phyloP scores from a whole-genome alignment of 495 filamentous ascomycete species.

The Annulohypoxylon stygium region DNA sequence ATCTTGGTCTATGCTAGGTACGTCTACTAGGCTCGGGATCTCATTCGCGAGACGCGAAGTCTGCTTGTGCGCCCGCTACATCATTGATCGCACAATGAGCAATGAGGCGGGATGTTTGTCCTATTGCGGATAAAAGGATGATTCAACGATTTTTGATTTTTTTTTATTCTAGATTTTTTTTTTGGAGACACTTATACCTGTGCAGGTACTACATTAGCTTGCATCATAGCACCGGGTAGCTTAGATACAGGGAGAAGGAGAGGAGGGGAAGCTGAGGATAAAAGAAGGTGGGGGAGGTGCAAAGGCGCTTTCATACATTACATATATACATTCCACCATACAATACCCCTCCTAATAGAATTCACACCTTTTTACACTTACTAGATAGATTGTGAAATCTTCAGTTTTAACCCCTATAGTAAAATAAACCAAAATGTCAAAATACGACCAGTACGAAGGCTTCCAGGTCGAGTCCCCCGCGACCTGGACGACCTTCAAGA shows the following conservation, averaged over 20 bases:
- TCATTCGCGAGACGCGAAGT: slow-evolving; percentile 23
- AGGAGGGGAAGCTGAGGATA: neutral
- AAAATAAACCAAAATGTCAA: slow-evolving; percentile 43
- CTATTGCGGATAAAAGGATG: slow-evolving; percentile 38
- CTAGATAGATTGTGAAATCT: neutral
- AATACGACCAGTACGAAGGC: slow-evolving; percentile 57
- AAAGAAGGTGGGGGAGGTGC: slow-evolving; percentile 11
- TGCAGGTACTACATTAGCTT: neutral
- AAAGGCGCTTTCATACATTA: slow-evolving; percentile 11
- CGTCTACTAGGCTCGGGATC: slow-evolving; percentile 21
- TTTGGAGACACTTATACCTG: neutral
- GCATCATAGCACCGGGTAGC: no score
- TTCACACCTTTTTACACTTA: slow-evolving; percentile 11
- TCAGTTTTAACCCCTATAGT: neutral
- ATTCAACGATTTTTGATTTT: slow-evolving; percentile 4
- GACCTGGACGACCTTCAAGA: slow-evolving; percentile 66
- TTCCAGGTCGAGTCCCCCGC: slow-evolving; percentile 67
- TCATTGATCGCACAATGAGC: neutral
- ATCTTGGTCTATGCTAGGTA: neutral
- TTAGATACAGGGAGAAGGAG: neutral
- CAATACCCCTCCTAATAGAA: slow-evolving; percentile 29
- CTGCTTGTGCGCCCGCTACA: neutral
- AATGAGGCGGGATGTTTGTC: neutral
- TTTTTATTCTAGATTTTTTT: neutral
- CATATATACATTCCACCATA: slow-evolving; percentile 13